A percentile compares a stretch with the other conserved stretches of the same genome.
phyloP scores from a whole-genome alignment of 352 stramenopile species.

The Paralagenidium karlingii region DNA sequence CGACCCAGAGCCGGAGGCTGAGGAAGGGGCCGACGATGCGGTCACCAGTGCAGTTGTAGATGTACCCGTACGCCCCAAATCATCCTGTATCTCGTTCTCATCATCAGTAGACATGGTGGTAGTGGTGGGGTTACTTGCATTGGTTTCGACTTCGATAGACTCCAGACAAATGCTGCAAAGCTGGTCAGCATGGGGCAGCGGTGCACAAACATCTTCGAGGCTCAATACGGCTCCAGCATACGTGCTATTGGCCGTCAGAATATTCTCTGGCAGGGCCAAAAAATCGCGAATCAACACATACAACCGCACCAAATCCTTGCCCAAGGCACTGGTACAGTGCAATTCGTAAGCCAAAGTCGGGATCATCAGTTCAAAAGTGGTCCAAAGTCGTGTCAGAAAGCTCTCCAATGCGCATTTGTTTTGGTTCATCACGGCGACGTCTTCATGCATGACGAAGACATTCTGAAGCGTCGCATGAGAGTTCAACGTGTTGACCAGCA shows the following conservation, averaged over 20 bases:
- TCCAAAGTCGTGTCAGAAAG: conserved; percentile 35
- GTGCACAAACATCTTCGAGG: conserved; percentile 30
- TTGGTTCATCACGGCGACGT: conserved; percentile 17
- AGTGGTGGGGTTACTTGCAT: neutral
- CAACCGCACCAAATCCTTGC: conserved; percentile 6
- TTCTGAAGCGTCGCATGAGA: conserved; percentile 22
- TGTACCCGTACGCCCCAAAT: conserved; percentile 16
- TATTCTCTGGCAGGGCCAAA: conserved; percentile 24
- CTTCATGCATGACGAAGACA: conserved; percentile 27
- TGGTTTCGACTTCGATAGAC: conserved; percentile 4
- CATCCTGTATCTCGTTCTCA: conserved; percentile 1
- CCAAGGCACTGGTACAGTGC: conserved; percentile 16
- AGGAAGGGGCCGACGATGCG: neutral
- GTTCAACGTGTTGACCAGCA: conserved; percentile 18
- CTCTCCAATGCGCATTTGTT: conserved; percentile 20
- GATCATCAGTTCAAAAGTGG: conserved; percentile 24
- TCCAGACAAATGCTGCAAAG: conserved; percentile 53
- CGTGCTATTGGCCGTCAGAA: conserved; percentile 30
- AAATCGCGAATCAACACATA: conserved; percentile 44
- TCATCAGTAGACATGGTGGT: neutral
- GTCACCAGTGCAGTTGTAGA: neutral
- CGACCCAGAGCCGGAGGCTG: neutral
- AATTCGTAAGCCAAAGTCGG: conserved; percentile 28
- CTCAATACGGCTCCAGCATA: conserved; percentile 49
- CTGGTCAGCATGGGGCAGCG: conserved; percentile 16